A percentile compares a stretch with the other conserved stretches of the same genome.
phyloP scores from a whole-genome alignment of 345 rosid species.

The Hevea brasiliensis region DNA sequence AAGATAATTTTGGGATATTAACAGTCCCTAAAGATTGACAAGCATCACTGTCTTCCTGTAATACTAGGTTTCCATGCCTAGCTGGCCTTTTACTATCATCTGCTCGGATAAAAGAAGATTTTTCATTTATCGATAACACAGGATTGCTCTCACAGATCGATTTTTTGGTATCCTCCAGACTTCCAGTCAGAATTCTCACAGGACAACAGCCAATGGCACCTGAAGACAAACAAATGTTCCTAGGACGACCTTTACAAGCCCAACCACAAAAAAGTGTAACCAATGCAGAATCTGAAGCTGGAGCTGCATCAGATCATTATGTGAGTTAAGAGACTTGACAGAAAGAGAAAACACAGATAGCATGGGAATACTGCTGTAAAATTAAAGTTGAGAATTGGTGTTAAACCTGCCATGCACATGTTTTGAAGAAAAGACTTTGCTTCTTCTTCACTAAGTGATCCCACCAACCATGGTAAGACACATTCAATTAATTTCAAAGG shows the following conservation, averaged over 20 bases:
- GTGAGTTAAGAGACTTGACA: constrained; percentile 18
- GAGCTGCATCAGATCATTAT: constrained; percentile 45
- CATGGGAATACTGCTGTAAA: background rate
- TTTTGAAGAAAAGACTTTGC: constrained; percentile 54
- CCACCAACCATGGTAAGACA: constrained; percentile 62
- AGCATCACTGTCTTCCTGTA: constrained; percentile 25
- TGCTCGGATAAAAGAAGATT: constrained; percentile 18
- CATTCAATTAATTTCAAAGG: constrained; percentile 57
- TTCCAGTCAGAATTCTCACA: constrained; percentile 26
- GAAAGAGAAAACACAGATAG: constrained; percentile 5
- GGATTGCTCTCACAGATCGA: constrained; percentile 21
- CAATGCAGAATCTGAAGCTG: constrained; percentile 54
- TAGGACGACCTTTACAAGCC: constrained; percentile 56
- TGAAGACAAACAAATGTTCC: constrained; percentile 44
- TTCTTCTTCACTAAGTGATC: constrained; percentile 48
- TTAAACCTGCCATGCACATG: constrained; percentile 53
- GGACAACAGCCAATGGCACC: constrained; percentile 45
- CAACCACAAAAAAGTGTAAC: constrained; percentile 60
- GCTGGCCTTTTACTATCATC: constrained; percentile 36
- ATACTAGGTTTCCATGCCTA: constrained; percentile 31
- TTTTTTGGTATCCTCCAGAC: constrained; percentile 27
- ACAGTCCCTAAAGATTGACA: constrained; percentile 16
- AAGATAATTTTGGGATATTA: constrained; percentile 27
- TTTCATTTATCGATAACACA: constrained; percentile 27
- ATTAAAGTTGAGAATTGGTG: constrained; percentile 5